A percentile compares a stretch with the other conserved stretches of the same genome.
Evolutionary conservation across 345 rosid species (phyloP).

Genomic region (Hibiscus tridactylites): DNA sequence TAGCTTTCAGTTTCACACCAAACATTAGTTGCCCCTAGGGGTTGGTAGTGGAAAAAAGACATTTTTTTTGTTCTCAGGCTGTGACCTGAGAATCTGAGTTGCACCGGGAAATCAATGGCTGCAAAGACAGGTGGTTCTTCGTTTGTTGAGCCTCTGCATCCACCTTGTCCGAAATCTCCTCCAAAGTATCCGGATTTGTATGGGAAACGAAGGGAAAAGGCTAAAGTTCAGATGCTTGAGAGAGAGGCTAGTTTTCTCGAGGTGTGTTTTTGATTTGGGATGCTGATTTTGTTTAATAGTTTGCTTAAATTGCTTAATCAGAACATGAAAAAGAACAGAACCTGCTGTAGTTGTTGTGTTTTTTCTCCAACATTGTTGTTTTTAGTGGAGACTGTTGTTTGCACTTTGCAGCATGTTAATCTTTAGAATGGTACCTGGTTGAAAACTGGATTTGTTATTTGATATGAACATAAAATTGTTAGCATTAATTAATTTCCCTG

Average conservation of each 20-base stretch:
- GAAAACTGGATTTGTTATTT: not conserved
- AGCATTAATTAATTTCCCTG: not conserved
- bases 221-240: slow-evolving; percentile 85
- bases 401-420: not conserved
- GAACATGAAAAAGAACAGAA: not conserved
- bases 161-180: slow-evolving; percentile 84
- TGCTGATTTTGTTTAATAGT: not conserved
- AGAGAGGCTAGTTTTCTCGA: slow-evolving; percentile 83
- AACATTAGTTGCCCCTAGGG: slow-evolving; percentile 23
- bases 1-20: slow-evolving; percentile 30
- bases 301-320: not conserved
- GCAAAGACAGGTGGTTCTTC: slow-evolving; percentile 27
- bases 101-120: slow-evolving; percentile 29
- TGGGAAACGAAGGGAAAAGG: slow-evolving; percentile 70
- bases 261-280: slow-evolving; percentile 38
- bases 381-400: not conserved
- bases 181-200: slow-evolving; percentile 94
- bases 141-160: slow-evolving; percentile 36
- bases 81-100: slow-evolving; percentile 1
- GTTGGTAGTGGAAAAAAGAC: not conserved
- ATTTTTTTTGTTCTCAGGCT: not conserved
- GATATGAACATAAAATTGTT: not conserved
- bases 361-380: not conserved
- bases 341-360: not conserved
- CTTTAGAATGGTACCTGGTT: slow-evolving; percentile 1